Percentiles rank a stretch among this genome's conserved stretches.
Evolutionary conservation across 768 basidiomycete genomes (phyloP).

Genomic region (Auriscalpium orientale): DNA sequence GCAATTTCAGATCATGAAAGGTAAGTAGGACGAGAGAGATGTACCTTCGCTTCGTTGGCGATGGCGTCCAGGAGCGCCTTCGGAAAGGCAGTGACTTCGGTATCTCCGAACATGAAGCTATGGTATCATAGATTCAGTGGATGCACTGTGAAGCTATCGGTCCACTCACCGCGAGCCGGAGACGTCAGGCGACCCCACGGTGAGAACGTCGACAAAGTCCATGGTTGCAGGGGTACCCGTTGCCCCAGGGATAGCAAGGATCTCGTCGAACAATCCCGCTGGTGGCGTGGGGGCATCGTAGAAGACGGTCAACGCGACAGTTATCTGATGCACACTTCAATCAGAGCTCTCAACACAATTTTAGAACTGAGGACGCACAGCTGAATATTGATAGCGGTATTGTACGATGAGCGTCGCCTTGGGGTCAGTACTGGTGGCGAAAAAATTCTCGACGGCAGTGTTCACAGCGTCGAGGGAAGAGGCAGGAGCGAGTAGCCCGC

Average conservation of each 20-base stretch:
- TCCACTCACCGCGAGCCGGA: background rate
- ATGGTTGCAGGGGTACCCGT: background rate
- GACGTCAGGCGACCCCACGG: no score
- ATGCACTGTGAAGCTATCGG: background rate
- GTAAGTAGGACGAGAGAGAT: no score
- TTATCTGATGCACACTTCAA: background rate
- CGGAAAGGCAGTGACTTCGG: background rate
- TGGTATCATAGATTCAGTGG: background rate
- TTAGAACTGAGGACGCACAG: background rate
- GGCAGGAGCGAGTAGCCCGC: background rate
- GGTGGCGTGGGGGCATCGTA: constrained; percentile 16
- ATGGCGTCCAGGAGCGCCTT: background rate
- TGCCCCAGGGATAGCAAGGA: constrained; percentile 7
- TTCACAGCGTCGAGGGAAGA: background rate
- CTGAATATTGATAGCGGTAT: background rate
- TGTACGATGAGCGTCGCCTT: background rate
- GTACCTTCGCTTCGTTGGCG: background rate
- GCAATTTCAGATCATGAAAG: background rate
- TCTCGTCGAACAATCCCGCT: constrained; percentile 11
- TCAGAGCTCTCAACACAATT: background rate
- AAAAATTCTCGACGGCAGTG: background rate
- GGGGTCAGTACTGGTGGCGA: background rate
- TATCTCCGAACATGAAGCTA: background rate
- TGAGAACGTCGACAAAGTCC: background rate
- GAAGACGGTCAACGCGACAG: constrained; percentile 1